phyloP scores from a whole-genome alignment of 805 yeast species.

The Yarrowia hollandica region DNA sequence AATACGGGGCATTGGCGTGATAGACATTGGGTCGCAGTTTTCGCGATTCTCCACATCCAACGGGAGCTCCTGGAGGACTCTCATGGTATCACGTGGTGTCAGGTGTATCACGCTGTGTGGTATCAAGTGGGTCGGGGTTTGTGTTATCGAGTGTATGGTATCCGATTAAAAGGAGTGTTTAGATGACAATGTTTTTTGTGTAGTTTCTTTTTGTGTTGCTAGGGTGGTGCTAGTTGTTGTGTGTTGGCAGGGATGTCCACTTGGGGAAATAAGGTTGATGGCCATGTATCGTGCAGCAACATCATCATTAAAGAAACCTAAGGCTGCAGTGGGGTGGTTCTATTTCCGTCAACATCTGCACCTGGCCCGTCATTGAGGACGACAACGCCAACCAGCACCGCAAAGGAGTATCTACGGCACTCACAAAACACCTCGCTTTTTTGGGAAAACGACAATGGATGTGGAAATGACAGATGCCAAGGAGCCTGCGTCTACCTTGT shows the following conservation, averaged over 20 bases:
- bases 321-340: slow-evolving; percentile 18
- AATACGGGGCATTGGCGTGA: slow-evolving; percentile 3
- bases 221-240: too few species aligned
- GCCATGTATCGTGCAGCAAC: slow-evolving; percentile 25
- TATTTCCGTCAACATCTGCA: background rate
- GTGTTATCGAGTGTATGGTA: background rate
- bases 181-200: background rate
- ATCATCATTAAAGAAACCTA: background rate
- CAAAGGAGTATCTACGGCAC: background rate
- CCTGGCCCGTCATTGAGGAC: background rate
- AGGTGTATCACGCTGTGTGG: background rate
- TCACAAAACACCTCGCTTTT: background rate
- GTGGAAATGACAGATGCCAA: slow-evolving; percentile 25
- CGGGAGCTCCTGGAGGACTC: slow-evolving; percentile 15
- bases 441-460: background rate
- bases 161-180: background rate
- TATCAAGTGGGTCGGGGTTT: background rate
- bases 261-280: background rate
- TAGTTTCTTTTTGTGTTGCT: background rate
- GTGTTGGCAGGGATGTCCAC: background rate
- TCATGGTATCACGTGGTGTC: background rate
- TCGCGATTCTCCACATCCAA: slow-evolving; percentile 1
- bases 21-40: background rate
- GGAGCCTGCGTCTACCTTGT: slow-evolving; percentile 13
- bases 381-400: background rate